Evolutionary conservation across 2,329 filamentous ascomycete genomes (phyloP), one percentile per base, ranked within the genome.

Genomic region (Trichoderma koningii): DNA sequence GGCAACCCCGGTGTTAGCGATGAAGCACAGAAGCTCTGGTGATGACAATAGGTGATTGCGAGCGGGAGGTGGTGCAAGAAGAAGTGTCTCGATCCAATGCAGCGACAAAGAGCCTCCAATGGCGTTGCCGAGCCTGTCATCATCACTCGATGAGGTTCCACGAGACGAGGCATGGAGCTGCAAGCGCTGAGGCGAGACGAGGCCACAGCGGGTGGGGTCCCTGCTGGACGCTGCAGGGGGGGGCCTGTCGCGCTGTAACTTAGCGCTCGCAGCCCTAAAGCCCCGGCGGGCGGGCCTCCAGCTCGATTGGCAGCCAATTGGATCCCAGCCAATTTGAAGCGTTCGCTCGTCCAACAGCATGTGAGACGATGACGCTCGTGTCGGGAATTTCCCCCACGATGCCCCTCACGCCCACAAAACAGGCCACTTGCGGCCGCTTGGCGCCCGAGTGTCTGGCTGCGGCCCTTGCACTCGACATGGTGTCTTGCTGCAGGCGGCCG

Each of bases 391-490:
- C 62, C 65, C 64, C 59, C 64, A 63, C 59, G 64, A 64, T 66
- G 60, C 64, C 64, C 64, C 64, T 66, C 64, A 63, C 52, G 57
- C 53, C 64, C 64, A 64, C 64, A 66, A 63, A 62, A 61, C 23
- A 61, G 45, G 30, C 55, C 63, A 59, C 55, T 52, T 45, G 56
- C 55, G 48, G 60, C 48, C 50, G 55, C 55, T 65, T 61, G 55
- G 63, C 55, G 63, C 50, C 63, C 50, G 59, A 23, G 48, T 38
- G 38, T 52, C 26, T 53, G 60, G 50, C 50, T 50, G 42, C n/a
- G 21, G 38, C 26, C 23, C 59, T 52, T 61, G 57, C 28, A 44
- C 44, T 63, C 44, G 50, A 51, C 61, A 64, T n/a, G 21, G 38
- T 30, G 17, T 15, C 26, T n/a, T 47, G 50, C 60, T 63, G 60